Percentiles rank a stretch among this genome's conserved stretches.
Conservation (phyloP, 2,329 filamentous ascomycete species). For the Kalmusia sp. region DNA sequence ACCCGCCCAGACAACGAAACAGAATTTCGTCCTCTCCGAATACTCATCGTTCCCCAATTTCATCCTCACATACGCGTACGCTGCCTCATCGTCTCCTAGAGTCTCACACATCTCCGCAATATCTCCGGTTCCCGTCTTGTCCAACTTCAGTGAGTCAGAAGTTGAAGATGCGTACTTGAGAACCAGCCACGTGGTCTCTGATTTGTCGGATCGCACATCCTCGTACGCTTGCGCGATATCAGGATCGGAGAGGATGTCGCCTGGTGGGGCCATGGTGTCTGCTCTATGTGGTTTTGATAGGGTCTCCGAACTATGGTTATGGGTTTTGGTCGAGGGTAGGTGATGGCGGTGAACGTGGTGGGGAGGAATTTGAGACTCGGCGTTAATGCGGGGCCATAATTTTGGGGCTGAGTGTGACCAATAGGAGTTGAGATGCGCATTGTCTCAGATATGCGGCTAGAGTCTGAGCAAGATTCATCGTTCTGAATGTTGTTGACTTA, state of each 20-base stretch:
- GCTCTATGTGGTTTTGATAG: neutral
- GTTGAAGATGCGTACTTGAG: constrained; percentile 65
- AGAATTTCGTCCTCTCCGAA: constrained; percentile 72
- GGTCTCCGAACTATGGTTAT: neutral
- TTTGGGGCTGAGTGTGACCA: neutral
- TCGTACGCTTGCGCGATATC: constrained; percentile 71
- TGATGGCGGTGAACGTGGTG: constrained; percentile 1
- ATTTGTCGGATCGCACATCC: constrained; percentile 71
- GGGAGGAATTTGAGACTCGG: constrained; percentile 9
- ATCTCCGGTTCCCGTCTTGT: constrained; percentile 66
- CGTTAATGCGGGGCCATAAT: constrained; percentile 7
- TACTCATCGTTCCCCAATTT: constrained; percentile 77
- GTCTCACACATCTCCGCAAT: constrained; percentile 63
- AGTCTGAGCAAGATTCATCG: too few relatives aligned
- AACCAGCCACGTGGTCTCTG: constrained; percentile 71
- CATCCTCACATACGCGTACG: constrained; percentile 65
- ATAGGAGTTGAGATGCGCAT: neutral
- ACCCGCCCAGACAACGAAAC: constrained; percentile 73
- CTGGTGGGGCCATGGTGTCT: constrained; percentile 34
- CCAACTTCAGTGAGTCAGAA: constrained; percentile 65
- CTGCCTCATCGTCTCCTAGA: constrained; percentile 66
- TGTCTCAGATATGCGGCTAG: too few relatives aligned
- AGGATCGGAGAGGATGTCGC: constrained; percentile 49
- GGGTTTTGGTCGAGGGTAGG: neutral
- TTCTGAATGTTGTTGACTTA: too few relatives aligned